Base-by-base conservation (phyloP, 139 green algal species). In the Closterium sp. region DNA sequence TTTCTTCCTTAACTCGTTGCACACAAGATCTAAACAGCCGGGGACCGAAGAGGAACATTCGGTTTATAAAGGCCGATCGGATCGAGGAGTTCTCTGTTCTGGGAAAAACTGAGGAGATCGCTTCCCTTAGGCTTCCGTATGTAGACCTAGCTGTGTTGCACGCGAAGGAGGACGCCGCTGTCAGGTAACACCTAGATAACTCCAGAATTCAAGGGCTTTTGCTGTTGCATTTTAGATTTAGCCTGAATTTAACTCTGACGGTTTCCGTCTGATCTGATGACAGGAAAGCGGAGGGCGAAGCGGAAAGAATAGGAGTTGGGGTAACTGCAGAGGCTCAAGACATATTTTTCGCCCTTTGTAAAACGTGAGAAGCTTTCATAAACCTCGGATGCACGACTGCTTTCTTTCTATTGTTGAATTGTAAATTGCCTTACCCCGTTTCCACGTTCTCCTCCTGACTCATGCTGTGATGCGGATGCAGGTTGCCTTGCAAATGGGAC, bases 291-390 rank as follows among this genome's bases (percentile, higher is more conserved):
- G 95, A 98, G 92, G 50, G 92, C 10, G 97, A 98, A 38, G 95
- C 96, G 0, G 90, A 94, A 9, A 96, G 97, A 70, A 97, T 98
- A 19, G 97, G 97, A 9, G 92, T 97, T 0, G 97, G 96, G 11
- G 97, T 98, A 9, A 97, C 95, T 10, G 94, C 94, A 24, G 95
- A 98, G 85, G 97, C 95, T 3, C 93, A 95, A 90, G 95, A 97
- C n/a, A 96, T 98, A 9, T 98, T 98, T 91, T 97, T 98, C 70
- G 95, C 96, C 0, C 91, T 98, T 0, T 94, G 93, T 45, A 98
- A 98, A 95, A 98, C 97, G 90, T 95, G 34, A 89, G 92, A 88
- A 28, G 9, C 86, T 73, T 17, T 31, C n/a, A 34, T 87, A 31
- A 31, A 88, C 89, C 24, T 31, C 10, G 17, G 10, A 5, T 89